Base-by-base conservation (phyloP, 2,329 filamentous ascomycete species). In the Apiospora marii region DNA sequence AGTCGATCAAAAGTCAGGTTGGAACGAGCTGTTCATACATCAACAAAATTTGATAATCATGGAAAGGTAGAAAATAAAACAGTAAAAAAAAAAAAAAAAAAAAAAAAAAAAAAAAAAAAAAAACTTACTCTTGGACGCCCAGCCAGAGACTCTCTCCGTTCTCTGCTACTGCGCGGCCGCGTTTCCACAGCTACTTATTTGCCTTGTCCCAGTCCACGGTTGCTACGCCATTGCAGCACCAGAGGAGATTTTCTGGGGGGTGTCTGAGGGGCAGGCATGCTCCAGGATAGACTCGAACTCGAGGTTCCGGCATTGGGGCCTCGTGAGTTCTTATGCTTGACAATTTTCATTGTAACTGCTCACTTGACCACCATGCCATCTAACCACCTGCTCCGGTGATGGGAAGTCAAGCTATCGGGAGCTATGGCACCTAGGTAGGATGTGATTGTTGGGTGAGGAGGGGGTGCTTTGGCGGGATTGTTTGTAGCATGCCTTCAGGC, bases 101-200 rank as follows among this genome's bases (percentile, higher is more conserved):
- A 27, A 30, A 16, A 24, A 27, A 19, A 34, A 1, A 48, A 10
- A 8, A 16, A 44, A 24, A 67, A 6, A 67, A 14, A 24, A 27
- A 68, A 27, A 24, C 7, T 6, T 43, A 16, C 7, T 30, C n/a
- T 13, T 68, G n/a, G 19, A 37, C 51, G 64, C 64, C 64, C 64
- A 43, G 64, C 64, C 43, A 67, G 37, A 27, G 64, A 46, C 51
- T 67, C 37, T 67, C 24, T 24, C 64, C 64, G 22, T 37, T 46
- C 64, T 24, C 64, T 27, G 24, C 64, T 68, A 68, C 64, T 43
- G 64, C 37, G 64, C 64, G 37, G 37, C 64, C 64, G n/a, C n/a
- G 64, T 68, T 68, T 68, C 37, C 64, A 61, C 53, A 22, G 16
- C 53, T 61, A 61, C 19, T 41, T 64, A 0, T 64, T 64, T 64